Evolutionary conservation across 371 early-diverging fungal genomes (phyloP).

Genomic region (Mortierella sp.): DNA sequence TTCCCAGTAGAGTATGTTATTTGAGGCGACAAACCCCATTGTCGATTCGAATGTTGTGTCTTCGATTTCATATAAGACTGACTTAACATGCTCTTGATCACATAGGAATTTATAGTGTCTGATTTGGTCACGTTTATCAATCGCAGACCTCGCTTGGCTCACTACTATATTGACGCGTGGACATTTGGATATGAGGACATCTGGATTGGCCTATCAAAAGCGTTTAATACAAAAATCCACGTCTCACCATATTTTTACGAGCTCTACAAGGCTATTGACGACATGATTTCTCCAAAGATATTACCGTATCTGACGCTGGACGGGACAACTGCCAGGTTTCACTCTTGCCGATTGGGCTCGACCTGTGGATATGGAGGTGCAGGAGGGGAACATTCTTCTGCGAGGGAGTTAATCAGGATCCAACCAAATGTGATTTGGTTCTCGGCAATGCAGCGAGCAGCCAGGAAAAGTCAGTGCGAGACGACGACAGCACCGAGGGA

Average conservation of each 20-base stretch:
- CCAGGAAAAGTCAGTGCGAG: background rate
- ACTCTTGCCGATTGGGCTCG: slow-evolving; percentile 41
- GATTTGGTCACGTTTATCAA: slow-evolving; percentile 50
- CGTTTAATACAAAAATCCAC: slow-evolving; percentile 57
- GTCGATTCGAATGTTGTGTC: background rate
- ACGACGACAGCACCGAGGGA: background rate
- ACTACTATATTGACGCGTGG: slow-evolving; percentile 62
- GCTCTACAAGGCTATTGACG: slow-evolving; percentile 52
- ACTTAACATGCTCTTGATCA: background rate
- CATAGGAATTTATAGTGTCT: slow-evolving; percentile 38
- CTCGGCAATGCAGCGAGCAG: slow-evolving; percentile 15
- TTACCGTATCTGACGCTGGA: slow-evolving; percentile 39
- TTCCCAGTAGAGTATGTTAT: slow-evolving; percentile 52
- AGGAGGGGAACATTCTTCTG: slow-evolving; percentile 35
- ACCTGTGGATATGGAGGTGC: slow-evolving; percentile 50
- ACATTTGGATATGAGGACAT: slow-evolving; percentile 63
- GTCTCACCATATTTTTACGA: slow-evolving; percentile 56
- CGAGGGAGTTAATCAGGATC: slow-evolving; percentile 43
- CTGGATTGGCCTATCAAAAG: slow-evolving; percentile 54
- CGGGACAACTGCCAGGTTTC: slow-evolving; percentile 39
- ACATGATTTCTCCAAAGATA: slow-evolving; percentile 31
- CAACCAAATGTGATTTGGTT: slow-evolving; percentile 54
- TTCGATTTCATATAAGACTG: background rate
- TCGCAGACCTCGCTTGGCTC: slow-evolving; percentile 36
- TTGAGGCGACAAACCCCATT: too few relatives aligned